These are phyloP conservation scores for Solanum clarkiae DNA, from an alignment of 257 asterid genomes.

Conservation along the genomic window DNA sequence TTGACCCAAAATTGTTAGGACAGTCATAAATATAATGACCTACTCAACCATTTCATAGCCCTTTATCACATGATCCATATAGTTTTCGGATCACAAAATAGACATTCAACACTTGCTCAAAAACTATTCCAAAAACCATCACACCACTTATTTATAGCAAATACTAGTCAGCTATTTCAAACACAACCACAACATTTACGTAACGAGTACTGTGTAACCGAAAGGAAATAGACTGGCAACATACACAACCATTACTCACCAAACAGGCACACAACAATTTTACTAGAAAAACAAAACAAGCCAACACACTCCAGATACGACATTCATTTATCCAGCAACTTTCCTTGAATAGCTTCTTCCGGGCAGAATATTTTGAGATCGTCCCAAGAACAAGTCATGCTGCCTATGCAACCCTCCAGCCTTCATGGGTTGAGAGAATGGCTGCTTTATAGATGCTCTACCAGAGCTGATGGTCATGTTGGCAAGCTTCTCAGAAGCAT, in stretches of 20 bases:
- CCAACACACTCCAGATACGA: neutral
- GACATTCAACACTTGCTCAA: too few relatives aligned
- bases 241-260: neutral
- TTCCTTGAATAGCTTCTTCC: constrained; percentile 41
- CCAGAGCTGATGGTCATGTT: constrained; percentile 43
- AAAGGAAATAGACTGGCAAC: neutral
- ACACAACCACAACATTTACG: neutral
- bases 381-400: constrained; percentile 31
- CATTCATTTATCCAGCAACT: constrained; percentile 46
- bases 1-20: too few relatives aligned
- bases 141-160: neutral
- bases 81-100: too few relatives aligned
- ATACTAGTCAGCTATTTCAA: neutral
- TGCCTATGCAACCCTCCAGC: constrained; percentile 75
- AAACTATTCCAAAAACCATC: neutral
- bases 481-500: constrained; percentile 46
- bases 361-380: constrained; percentile 42
- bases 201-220: neutral
- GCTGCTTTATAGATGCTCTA: constrained; percentile 30
- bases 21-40: too few relatives aligned
- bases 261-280: neutral
- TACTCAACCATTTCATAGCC: too few relatives aligned
- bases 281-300: neutral
- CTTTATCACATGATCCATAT: too few relatives aligned
- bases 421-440: constrained; percentile 49